A percentile compares a stretch with the other conserved stretches of the same genome.
phyloP scores from a whole-genome alignment of 306 rosid genomes.

The Senna tora region DNA sequence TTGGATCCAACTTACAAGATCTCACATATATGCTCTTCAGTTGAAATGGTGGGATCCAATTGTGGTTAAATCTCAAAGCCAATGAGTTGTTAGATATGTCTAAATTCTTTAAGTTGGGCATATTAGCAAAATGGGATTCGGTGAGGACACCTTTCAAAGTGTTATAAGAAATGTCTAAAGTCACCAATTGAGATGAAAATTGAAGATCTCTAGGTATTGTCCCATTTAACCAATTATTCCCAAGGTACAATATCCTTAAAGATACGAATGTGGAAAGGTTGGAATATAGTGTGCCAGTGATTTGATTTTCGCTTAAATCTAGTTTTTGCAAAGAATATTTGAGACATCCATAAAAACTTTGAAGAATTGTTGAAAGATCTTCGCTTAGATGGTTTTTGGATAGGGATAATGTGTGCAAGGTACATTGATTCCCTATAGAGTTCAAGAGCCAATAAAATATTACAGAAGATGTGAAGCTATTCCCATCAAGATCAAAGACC shows the following conservation, averaged over 20 bases:
- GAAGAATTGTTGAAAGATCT: neutral
- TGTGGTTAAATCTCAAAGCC: neutral
- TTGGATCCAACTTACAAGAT: slow-evolving; percentile 30
- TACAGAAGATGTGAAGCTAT: neutral
- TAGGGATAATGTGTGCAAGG: neutral
- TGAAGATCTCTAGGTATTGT: neutral
- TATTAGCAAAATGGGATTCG: slow-evolving; percentile 21
- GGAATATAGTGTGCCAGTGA: no score
- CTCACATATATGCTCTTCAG: neutral
- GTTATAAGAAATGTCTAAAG: neutral
- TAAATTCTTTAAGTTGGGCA: neutral
- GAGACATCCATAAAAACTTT: neutral
- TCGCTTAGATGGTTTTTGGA: neutral
- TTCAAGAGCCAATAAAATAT: neutral
- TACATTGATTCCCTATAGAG: neutral
- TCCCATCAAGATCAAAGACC: neutral
- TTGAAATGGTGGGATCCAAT: slow-evolving; percentile 23
- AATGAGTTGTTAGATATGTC: slow-evolving; percentile 13
- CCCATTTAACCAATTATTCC: no score
- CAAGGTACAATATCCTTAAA: no score
- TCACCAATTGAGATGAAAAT: neutral
- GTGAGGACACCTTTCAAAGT: slow-evolving; percentile 26
- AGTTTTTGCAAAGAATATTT: neutral
- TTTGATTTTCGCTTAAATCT: neutral
- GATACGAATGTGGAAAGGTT: no score